A percentile compares a stretch with the other conserved stretches of the same genome.
Conservation (phyloP, 495 filamentous ascomycete genomes). For the Recurvomyces mirabilis region DNA sequence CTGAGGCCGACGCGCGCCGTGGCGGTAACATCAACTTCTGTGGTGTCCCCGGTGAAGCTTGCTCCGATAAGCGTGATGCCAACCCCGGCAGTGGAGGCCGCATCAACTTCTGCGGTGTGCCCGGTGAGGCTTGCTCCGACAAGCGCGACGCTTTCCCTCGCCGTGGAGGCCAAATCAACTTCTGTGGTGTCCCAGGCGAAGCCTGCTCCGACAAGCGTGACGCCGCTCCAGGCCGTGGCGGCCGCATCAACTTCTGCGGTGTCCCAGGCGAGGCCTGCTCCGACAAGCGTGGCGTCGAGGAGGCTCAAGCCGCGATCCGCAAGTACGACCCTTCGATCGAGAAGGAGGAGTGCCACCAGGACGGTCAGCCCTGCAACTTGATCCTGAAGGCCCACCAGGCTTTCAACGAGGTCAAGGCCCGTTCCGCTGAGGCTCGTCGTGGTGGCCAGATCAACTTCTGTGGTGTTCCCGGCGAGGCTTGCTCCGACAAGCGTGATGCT, state of each 20-base stretch:
- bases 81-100: not conserved
- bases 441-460: not conserved
- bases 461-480: constrained; percentile 2
- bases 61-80: constrained; percentile 6
- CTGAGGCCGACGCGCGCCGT: constrained; percentile 5
- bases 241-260: constrained; percentile 4
- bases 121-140: constrained; percentile 1
- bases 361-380: constrained; percentile 7
- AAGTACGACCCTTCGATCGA: constrained; percentile 6
- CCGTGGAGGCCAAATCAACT: not conserved
- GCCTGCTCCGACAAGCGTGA: constrained; percentile 9
- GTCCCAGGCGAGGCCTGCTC: constrained; percentile 4
- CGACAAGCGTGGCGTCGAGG: constrained; percentile 1
- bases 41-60: constrained; percentile 1
- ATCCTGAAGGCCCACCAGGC: constrained; percentile 8
- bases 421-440: constrained; percentile 5
- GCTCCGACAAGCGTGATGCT: constrained; percentile 5
- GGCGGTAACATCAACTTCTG: not conserved
- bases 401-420: not conserved
- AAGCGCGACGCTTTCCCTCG: not conserved
- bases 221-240: not conserved
- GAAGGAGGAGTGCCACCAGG: constrained; percentile 11
- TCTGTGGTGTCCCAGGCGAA: constrained; percentile 1
- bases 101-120: constrained; percentile 3
- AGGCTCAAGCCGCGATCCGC: constrained; percentile 3